Conservation (phyloP, 352 stramenopile genomes). For the Blastocystis sp. region DNA sequence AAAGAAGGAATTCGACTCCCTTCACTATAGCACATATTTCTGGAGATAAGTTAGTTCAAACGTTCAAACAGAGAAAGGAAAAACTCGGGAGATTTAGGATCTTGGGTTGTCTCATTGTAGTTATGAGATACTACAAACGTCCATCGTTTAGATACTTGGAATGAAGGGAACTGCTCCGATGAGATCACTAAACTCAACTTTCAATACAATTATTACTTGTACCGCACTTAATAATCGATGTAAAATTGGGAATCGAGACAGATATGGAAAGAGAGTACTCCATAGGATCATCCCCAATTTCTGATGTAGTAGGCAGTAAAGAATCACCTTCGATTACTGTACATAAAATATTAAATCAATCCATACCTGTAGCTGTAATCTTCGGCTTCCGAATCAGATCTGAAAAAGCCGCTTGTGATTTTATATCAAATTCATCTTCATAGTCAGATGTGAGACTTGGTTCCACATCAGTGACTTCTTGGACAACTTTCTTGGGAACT, state of each 20-base stretch:
- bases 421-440: background rate
- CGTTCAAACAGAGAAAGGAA: conserved; percentile 19
- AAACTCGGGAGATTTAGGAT: background rate
- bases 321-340: background rate
- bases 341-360: background rate
- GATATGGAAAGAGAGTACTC: conserved; percentile 9
- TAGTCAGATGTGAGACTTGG: no score
- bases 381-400: background rate
- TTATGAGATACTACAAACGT: conserved; percentile 33
- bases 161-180: background rate
- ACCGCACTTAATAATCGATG: background rate
- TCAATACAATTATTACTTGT: background rate
- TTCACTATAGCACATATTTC: background rate
- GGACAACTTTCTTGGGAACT: no score
- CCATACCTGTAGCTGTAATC: background rate
- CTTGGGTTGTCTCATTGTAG: conserved; percentile 1
- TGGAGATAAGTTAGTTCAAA: background rate
- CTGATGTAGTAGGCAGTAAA: background rate
- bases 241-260: conserved; percentile 2
- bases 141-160: background rate
- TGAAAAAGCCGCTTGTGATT: background rate
- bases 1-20: background rate
- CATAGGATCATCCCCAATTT: conserved; percentile 34
- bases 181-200: background rate
- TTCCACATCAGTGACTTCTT: no score